Evolutionary conservation across 1,284 basidiomycete genomes (phyloP), one percentile per base, ranked within the genome.

Genomic region (Apiotrichum domesticum): DNA sequence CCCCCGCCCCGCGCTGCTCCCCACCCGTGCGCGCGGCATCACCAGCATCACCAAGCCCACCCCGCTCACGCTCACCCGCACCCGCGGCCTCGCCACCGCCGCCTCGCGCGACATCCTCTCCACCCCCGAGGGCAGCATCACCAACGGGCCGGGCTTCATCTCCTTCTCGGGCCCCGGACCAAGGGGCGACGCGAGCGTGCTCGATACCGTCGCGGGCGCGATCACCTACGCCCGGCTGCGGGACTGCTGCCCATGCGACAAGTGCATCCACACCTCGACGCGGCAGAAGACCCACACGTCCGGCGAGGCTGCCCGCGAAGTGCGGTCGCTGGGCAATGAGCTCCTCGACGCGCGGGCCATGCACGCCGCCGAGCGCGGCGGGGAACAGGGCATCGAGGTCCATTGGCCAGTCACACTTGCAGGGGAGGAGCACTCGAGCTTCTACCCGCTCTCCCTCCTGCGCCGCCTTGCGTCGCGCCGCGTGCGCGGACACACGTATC

Each of bases 231-330:
- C 76, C 58, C 78, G 80, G 73, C 79, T 87, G 4, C 78, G 84
- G 21, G 85, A 86, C 65, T 76, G 81, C 0, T 86, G 84, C 63
- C 77, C 77, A 39, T 83, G 83, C 61, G 66, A 75, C 0, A 67
- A 76, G 7, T 88, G 85, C 58, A 78, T 90, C 5, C 86, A 93
- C 67, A 83, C 85, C 0, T 81, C 82, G n/a, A 89, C 86, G 0
- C 77, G 76, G 9, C 90, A 93, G 74, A 89, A 88, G 62, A 79
- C 91, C 1, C 85, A 87, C 69, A 88, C 76, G 4, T 79, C 58
- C 3, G 58, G 58, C 41, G 61, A 63, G 49, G 61, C 61, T 11
- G 48, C 34, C 13, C 55, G 58, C 35, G 41, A 49, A 3, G 55
- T 59, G n/a, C 41, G 35, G 15, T n/a, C 8, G 14, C 52, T 79